Evolutionary conservation across 768 basidiomycete species (phyloP).

Genomic region (Rhodotorula babjevae): DNA sequence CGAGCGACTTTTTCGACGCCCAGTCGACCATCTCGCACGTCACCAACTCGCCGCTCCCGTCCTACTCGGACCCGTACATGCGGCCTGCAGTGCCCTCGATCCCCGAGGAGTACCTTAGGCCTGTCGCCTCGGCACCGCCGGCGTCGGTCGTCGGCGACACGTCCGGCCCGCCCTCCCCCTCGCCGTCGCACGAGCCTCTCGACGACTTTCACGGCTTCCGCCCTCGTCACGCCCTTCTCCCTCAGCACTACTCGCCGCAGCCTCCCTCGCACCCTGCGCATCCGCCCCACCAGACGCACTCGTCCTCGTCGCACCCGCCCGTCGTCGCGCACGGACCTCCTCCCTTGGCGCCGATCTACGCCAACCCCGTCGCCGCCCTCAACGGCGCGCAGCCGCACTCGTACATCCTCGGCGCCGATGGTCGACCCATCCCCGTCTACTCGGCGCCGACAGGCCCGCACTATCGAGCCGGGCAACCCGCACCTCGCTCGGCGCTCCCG

Average conservation of each 20-base stretch:
- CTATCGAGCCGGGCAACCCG: not conserved
- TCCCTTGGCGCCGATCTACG: no score
- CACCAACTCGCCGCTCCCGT: constrained; percentile 14
- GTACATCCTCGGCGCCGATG: constrained; percentile 22
- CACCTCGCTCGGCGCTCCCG: not conserved
- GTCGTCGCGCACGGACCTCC: no score
- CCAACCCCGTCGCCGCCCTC: not conserved
- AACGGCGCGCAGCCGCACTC: constrained; percentile 18
- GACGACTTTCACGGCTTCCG: constrained; percentile 30
- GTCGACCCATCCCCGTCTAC: constrained; percentile 29
- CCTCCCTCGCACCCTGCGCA: not conserved
- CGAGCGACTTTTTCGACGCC: constrained; percentile 18
- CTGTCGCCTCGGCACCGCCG: not conserved
- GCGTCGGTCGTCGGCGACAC: not conserved
- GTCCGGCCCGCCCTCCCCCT: no score
- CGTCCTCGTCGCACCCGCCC: not conserved
- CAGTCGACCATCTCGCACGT: constrained; percentile 27
- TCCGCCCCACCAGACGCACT: not conserved
- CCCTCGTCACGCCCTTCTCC: constrained; percentile 3
- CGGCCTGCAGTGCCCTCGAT: constrained; percentile 9
- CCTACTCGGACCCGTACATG: not conserved
- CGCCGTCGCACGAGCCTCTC: not conserved
- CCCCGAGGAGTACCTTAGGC: not conserved
- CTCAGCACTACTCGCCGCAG: no score
- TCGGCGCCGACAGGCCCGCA: not conserved